Evolutionary conservation across 2,329 filamentous ascomycete species (phyloP).

Genomic region (Trichoderma sp.): DNA sequence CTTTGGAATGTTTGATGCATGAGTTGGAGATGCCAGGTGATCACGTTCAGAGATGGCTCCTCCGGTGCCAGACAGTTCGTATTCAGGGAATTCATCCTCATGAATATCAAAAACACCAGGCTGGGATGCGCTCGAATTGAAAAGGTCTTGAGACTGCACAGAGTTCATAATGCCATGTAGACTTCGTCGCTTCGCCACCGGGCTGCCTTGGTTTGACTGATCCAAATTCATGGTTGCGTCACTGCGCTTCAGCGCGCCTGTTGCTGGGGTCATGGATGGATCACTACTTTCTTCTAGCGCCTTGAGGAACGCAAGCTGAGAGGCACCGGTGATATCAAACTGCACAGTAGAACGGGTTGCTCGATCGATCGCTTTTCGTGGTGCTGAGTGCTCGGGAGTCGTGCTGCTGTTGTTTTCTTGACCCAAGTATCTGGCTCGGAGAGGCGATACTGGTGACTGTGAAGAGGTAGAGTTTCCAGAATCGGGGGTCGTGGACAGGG

Average conservation of each 20-base stretch:
- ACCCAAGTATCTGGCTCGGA: slow-evolving; percentile 43
- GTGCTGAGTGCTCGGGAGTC: slow-evolving; percentile 39
- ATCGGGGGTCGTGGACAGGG: slow-evolving; percentile 69
- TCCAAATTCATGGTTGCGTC: slow-evolving; percentile 89
- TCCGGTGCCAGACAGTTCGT: slow-evolving; percentile 51
- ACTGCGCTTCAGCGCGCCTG: slow-evolving; percentile 87
- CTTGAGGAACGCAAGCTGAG: slow-evolving; percentile 53
- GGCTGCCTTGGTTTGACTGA: slow-evolving; percentile 74
- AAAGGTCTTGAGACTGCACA: slow-evolving; percentile 61
- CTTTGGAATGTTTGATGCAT: slow-evolving; percentile 60
- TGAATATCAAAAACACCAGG: slow-evolving; percentile 54
- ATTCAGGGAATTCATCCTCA: slow-evolving; percentile 53
- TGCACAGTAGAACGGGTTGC: slow-evolving; percentile 57
- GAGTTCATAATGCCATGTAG: slow-evolving; percentile 72
- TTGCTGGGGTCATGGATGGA: slow-evolving; percentile 41
- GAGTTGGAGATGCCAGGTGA: slow-evolving; percentile 46
- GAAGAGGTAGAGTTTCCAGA: slow-evolving; percentile 62
- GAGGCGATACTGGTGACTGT: slow-evolving; percentile 47
- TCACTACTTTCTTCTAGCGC: slow-evolving; percentile 49
- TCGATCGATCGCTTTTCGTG: slow-evolving; percentile 44
- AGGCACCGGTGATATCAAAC: slow-evolving; percentile 57
- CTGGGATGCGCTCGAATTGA: slow-evolving; percentile 59
- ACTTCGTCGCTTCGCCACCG: slow-evolving; percentile 88
- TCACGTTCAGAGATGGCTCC: slow-evolving; percentile 43
- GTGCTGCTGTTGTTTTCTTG: slow-evolving; percentile 47